These are phyloP conservation scores for Penicillium sp. DNA, from an alignment of 2,329 filamentous ascomycete genomes.

Conservation along the genomic window DNA sequence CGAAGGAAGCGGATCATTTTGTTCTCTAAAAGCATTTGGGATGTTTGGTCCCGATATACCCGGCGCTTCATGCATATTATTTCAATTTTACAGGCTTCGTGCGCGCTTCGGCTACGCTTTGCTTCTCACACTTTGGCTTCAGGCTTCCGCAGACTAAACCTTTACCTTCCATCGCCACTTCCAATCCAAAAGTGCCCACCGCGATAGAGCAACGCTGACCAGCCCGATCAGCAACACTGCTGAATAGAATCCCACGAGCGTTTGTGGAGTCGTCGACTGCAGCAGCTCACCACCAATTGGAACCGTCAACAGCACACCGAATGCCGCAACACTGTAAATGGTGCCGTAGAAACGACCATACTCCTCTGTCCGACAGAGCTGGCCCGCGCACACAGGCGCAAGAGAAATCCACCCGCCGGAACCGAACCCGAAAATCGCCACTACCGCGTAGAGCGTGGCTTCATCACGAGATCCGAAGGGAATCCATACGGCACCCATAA, in stretches of 20 bases:
- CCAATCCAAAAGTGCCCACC: constrained; percentile 43
- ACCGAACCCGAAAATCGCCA: constrained; percentile 52
- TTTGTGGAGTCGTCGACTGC: constrained; percentile 47
- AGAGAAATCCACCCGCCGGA: constrained; percentile 52
- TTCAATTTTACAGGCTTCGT: constrained; percentile 10
- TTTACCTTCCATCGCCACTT: constrained; percentile 42
- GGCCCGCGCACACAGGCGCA: constrained; percentile 49
- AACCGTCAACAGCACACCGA: constrained; percentile 49
- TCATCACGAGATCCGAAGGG: constrained; percentile 47
- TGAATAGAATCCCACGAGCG: constrained; percentile 51
- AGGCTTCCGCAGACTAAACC: constrained; percentile 14
- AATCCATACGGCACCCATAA: constrained; percentile 48
- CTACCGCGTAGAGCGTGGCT: constrained; percentile 47
- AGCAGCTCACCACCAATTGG: constrained; percentile 51
- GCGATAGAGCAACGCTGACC: constrained; percentile 29
- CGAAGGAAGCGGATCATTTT: not conserved
- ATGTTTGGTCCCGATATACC: constrained; percentile 27
- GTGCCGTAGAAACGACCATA: constrained; percentile 53
- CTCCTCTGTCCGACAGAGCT: constrained; percentile 50
- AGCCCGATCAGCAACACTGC: constrained; percentile 43
- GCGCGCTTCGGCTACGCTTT: not conserved
- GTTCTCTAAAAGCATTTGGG: constrained; percentile 24
- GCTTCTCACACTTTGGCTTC: not conserved
- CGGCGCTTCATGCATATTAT: constrained; percentile 26
- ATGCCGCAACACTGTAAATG: constrained; percentile 49